Conservation (phyloP, 2,329 filamentous ascomycete genomes). For the Fusarium palustre region DNA sequence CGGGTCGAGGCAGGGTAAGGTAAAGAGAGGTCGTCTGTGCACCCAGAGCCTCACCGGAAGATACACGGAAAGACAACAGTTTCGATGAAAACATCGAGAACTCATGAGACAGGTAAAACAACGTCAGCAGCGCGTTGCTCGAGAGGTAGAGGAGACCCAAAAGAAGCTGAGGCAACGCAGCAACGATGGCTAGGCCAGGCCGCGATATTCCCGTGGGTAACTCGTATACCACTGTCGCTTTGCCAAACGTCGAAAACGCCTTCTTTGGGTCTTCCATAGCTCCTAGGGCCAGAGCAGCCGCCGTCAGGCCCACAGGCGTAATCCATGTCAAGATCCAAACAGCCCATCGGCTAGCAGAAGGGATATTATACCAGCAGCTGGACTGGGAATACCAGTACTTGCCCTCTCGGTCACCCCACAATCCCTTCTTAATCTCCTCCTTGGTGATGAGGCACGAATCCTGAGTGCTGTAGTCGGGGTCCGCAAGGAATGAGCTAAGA, state of each 20-base stretch:
- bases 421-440: constrained; percentile 56
- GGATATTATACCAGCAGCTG: constrained; percentile 60
- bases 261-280: constrained; percentile 47
- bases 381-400: constrained; percentile 57
- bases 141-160: constrained; percentile 61
- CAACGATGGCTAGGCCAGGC: constrained; percentile 54
- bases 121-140: constrained; percentile 60
- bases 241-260: constrained; percentile 55
- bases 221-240: constrained; percentile 52
- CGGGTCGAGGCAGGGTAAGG: constrained; percentile 62
- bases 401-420: constrained; percentile 58
- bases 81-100: constrained; percentile 57
- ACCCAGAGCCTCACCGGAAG: constrained; percentile 57
- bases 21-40: constrained; percentile 61
- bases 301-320: constrained; percentile 52
- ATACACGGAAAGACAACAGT: constrained; percentile 57
- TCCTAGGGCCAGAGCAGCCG: constrained; percentile 55
- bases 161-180: constrained; percentile 62
- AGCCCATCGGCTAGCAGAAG: constrained; percentile 58
- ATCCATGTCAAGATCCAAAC: constrained; percentile 56
- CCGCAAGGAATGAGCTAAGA: constrained; percentile 61
- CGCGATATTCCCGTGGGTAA: constrained; percentile 43
- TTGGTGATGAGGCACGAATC: constrained; percentile 62
- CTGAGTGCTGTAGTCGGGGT: constrained; percentile 58
- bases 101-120: constrained; percentile 64